Base-by-base conservation (phyloP, 306 rosid genomes). In the Rosa persica region DNA sequence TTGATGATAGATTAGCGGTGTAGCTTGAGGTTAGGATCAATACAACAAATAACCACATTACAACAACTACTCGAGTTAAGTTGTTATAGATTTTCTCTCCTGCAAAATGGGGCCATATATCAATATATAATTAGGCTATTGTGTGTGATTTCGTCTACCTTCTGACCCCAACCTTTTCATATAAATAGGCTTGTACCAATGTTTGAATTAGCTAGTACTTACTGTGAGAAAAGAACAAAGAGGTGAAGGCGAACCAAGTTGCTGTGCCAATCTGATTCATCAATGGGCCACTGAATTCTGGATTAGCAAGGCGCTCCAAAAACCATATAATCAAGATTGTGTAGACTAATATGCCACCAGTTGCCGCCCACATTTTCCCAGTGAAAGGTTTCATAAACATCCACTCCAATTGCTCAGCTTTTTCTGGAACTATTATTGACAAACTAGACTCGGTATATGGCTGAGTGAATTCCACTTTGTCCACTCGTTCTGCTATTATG, bases 201-300 rank as follows among this genome's bases (percentile, higher is more conserved):
- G 49, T 42, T 6, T 42, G 23, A 51, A 34, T 34, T 20, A 30
- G 36, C 3, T 30, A 5, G 55, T 73, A 82, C 97, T 88, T 76
- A 90, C 97, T 88, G 1, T 93, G 93, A 52, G 92, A 90, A 80
- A 86, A 90, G 92, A 93, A 93, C 58, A 93, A 83, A 46, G 93
- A 83, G 70, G 92, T 88, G 88, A 89, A 86, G 64, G 89, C 85
- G 78, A 93, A 93, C 90, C 82, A 89, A 78, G 84, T 55, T 25
- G 92, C 69, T 61, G 86, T 89, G 84, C 88, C 77, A 11, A 93
- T 73, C 76, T 93, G 96, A 44, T 77, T 78, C 73, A 75, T 86
- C 91, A 73, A 75, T 19, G 79, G 46, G 75, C 95, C 97, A 1
- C 80, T 49, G 75, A 93, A 93, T 62, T 84, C 92, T 2, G 85